phyloP scores from a whole-genome alignment of 2,329 filamentous ascomycete species.

The Hymenoscyphus fraxineus region DNA sequence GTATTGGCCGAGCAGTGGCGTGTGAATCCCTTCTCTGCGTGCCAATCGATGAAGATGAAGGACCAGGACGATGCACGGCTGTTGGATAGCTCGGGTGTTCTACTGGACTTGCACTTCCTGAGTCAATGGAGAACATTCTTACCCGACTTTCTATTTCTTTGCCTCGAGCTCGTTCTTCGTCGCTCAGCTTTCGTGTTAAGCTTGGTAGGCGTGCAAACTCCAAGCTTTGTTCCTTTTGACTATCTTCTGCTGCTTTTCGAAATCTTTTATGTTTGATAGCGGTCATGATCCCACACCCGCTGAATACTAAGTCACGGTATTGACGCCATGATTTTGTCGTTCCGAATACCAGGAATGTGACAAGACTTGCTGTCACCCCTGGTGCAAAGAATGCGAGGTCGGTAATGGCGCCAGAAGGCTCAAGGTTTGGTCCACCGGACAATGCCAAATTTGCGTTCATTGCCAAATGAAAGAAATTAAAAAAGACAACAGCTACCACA shows the following conservation, averaged over 20 bases:
- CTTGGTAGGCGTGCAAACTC: constrained; percentile 12
- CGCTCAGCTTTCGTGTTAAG: constrained; percentile 1
- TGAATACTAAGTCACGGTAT: constrained; percentile 26
- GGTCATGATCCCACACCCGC: constrained; percentile 8
- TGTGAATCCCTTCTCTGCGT: not conserved
- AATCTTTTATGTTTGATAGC: constrained; percentile 2
- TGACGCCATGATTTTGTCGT: constrained; percentile 38
- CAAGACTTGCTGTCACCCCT: constrained; percentile 37
- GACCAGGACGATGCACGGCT: not conserved
- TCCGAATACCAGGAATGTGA: constrained; percentile 41
- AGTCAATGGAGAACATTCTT: constrained; percentile 1
- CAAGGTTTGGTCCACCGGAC: constrained; percentile 35
- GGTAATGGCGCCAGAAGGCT: constrained; percentile 29
- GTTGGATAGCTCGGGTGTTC: not conserved
- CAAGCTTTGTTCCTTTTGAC: constrained; percentile 5
- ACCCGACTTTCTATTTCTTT: constrained; percentile 4
- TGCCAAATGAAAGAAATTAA: constrained; percentile 35
- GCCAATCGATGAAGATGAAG: not conserved
- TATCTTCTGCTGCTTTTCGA: not conserved
- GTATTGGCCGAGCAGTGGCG: not conserved
- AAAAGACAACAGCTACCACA: constrained; percentile 39
- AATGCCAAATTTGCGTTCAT: constrained; percentile 34
- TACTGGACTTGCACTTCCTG: not conserved
- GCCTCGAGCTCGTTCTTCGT: constrained; percentile 5
- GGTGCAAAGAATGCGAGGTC: constrained; percentile 39